Evolutionary conservation across 2,329 filamentous ascomycete species (phyloP).

Genomic region (Cordyceps cicadae): DNA sequence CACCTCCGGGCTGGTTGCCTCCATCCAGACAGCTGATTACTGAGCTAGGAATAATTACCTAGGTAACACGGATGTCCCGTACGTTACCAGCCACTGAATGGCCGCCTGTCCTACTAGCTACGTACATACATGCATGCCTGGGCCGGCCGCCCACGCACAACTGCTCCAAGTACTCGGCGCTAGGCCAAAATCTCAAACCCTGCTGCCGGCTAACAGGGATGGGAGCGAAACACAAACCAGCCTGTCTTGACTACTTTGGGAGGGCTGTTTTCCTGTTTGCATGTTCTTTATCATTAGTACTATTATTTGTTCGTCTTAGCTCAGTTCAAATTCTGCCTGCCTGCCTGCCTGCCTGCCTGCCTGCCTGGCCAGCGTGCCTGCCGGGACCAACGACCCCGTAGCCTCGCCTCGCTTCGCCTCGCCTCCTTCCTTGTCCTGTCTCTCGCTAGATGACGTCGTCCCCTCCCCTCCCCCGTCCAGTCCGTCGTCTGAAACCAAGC

Average conservation of each 20-base stretch:
- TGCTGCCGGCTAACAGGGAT: neutral
- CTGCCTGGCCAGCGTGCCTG: too few species aligned
- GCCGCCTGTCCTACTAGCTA: too few species aligned
- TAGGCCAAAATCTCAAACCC: conserved; percentile 7
- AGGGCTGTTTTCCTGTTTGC: neutral
- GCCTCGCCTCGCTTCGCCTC: too few species aligned
- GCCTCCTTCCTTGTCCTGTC: too few species aligned
- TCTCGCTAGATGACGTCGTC: too few species aligned
- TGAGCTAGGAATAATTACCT: neutral
- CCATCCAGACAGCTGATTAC: neutral
- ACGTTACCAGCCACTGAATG: too few species aligned
- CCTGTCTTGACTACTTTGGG: neutral
- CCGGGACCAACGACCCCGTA: too few species aligned
- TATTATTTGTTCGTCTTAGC: neutral
- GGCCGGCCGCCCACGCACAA: neutral
- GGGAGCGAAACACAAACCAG: neutral
- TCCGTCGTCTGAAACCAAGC: too few species aligned
- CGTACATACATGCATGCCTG: too few species aligned
- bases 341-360: too few species aligned
- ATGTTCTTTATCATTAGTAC: neutral
- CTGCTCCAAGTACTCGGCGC: neutral
- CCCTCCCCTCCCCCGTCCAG: too few species aligned
- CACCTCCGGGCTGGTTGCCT: neutral
- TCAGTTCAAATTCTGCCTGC: neutral
- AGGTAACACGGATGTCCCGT: too few species aligned